phyloP scores from a whole-genome alignment of 2,329 filamentous ascomycete species.

The Coniella vitis region DNA sequence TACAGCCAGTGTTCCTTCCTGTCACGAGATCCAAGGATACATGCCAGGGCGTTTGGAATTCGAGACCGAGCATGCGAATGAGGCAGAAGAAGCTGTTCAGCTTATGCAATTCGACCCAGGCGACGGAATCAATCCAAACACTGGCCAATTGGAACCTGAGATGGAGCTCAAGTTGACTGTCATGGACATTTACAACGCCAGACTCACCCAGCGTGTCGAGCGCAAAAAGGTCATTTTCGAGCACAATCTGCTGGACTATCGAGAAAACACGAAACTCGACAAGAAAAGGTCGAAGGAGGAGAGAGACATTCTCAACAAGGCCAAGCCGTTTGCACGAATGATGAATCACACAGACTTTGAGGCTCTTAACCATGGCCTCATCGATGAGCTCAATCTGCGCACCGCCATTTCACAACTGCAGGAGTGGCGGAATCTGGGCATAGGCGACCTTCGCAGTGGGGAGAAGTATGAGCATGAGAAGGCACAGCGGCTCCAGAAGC shows the following conservation, averaged over 20 bases:
- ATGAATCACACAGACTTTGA: slow-evolving; percentile 94
- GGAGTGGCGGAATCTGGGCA: slow-evolving; percentile 82
- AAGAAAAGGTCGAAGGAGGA: slow-evolving; percentile 97
- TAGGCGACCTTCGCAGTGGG: slow-evolving; percentile 76
- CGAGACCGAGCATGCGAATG: slow-evolving; percentile 95
- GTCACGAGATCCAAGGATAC: slow-evolving; percentile 96
- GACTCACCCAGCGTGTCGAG: slow-evolving; percentile 83
- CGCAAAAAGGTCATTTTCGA: slow-evolving; percentile 96
- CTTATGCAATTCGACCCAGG: slow-evolving; percentile 98
- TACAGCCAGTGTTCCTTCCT: slow-evolving; percentile 88
- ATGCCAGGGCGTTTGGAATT: slow-evolving; percentile 98
- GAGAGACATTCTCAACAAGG: slow-evolving; percentile 81
- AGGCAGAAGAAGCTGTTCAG: slow-evolving; percentile 95
- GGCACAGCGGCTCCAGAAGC: slow-evolving; percentile 61
- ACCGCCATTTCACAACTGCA: slow-evolving; percentile 86
- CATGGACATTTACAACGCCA: slow-evolving; percentile 96
- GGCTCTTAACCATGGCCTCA: slow-evolving; percentile 72
- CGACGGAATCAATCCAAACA: slow-evolving; percentile 79
- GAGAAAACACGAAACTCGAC: slow-evolving; percentile 81
- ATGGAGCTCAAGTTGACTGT: slow-evolving; percentile 97
- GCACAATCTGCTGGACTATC: slow-evolving; percentile 86
- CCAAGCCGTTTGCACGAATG: slow-evolving; percentile 92
- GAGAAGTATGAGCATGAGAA: slow-evolving; percentile 94
- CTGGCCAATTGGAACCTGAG: slow-evolving; percentile 84
- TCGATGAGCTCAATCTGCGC: slow-evolving; percentile 86